Conservation (phyloP, 2,329 filamentous ascomycete genomes). For the Taxawa tesnikishii region DNA sequence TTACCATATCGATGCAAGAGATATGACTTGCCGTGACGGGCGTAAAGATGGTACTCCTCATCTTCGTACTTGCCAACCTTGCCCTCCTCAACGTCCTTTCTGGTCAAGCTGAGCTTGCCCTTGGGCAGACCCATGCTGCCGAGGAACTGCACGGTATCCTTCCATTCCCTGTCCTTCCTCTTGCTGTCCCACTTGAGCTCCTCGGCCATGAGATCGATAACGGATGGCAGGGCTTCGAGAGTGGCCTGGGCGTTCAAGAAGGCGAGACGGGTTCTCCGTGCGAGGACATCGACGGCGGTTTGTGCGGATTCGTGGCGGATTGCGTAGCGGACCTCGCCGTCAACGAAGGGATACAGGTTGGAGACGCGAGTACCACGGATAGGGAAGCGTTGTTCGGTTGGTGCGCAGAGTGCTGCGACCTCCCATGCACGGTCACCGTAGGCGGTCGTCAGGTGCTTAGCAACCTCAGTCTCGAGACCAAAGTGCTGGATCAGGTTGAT, state of each 20-base stretch:
- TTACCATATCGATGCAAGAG: background rate
- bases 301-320: conserved; percentile 84
- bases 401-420: conserved; percentile 66
- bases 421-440: conserved; percentile 92
- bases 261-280: conserved; percentile 69
- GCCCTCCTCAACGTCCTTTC: conserved; percentile 48
- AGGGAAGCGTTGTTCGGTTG: conserved; percentile 70
- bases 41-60: conserved; percentile 37
- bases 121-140: conserved; percentile 50
- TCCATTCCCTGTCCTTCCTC: conserved; percentile 72
- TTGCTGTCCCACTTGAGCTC: conserved; percentile 67
- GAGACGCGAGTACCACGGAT: conserved; percentile 72
- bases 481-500: conserved; percentile 93
- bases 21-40: conserved; percentile 33
- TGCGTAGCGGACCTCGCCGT: conserved; percentile 83
- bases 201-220: conserved; percentile 81
- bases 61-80: conserved; percentile 35
- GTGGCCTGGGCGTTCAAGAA: conserved; percentile 89
- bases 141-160: conserved; percentile 48
- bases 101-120: conserved; percentile 40
- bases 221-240: conserved; percentile 67
- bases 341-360: conserved; percentile 75
- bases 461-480: conserved; percentile 82
- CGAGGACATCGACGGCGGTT: conserved; percentile 78
- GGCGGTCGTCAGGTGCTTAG: conserved; percentile 72